Base-by-base conservation (phyloP, 75 land plant species). In the Sequoia sempervirens region DNA sequence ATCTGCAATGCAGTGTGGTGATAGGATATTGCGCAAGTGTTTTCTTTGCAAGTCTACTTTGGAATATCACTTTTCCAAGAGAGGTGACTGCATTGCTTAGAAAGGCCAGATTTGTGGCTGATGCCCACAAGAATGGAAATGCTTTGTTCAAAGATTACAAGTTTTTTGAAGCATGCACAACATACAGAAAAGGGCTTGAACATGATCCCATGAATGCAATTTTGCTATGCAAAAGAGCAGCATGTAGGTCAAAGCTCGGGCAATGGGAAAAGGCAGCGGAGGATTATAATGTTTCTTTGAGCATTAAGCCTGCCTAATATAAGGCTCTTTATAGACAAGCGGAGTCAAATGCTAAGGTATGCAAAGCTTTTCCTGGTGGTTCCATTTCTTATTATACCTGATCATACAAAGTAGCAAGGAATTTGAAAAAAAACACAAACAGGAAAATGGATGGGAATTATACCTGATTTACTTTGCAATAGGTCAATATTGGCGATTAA, bases 171-270 rank as follows among this genome's bases (percentile, higher is more conserved):
- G 97, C 98, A 0, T 89, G 93, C 47, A 68, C 47, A 7, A 90
- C 91, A 1, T 97, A 97, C 73, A 79, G 88, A 10, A 93, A 95
- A 68, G 99, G 99, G 79, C 89, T 97, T 30, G 93, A 92, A 50
- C 84, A 87, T 53, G 95, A 95, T 34, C 93, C 96, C 12, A 72
- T 75, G 47, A 97, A 95, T 84, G 88, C 99, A 13, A 82, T 97
- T 78, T 79, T 97, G 79, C 87, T 97, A 30, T 94, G 98, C 88
- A 97, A 97, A 82, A 87, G 99, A 72, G 98, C 98, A 6, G 98
- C 99, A 38, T 93, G 95, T 84, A 81, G 90, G 26, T 91, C 89
- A 26, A 95, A 94, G 85, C 89, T 95, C 2, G 92, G 98, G 4
- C 95, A 95, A 26, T 94, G 86, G 86, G 98, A 97, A 58, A 95